A percentile compares a stretch with the other conserved stretches of the same genome.
Evolutionary conservation across 2,329 filamentous ascomycete genomes (phyloP).

Genomic region (Arthroderma uncinatum): DNA sequence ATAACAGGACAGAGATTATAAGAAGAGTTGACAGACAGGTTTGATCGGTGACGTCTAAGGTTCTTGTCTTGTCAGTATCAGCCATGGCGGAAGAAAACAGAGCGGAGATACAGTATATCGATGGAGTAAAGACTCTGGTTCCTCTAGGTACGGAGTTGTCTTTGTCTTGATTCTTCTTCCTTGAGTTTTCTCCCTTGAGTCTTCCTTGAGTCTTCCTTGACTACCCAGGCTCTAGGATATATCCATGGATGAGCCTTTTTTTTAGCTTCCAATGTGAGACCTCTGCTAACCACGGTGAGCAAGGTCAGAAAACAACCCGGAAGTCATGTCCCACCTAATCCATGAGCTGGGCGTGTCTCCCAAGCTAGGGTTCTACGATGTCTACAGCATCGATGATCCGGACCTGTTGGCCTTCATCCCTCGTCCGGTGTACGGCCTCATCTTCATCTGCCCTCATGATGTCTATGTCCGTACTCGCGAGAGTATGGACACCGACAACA

Average conservation of each 20-base stretch:
- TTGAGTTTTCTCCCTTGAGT: too few species aligned
- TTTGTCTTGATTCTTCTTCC: not conserved
- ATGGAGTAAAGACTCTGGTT: constrained; percentile 26
- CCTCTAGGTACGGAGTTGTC: constrained; percentile 21
- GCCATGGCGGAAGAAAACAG: constrained; percentile 7
- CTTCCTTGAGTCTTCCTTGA: not conserved
- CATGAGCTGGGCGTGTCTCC: constrained; percentile 39
- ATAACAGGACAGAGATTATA: not conserved
- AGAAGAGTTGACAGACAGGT: too few species aligned
- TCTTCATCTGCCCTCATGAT: constrained; percentile 39
- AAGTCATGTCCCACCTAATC: constrained; percentile 42
- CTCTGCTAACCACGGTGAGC: constrained; percentile 12
- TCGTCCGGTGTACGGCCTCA: constrained; percentile 42
- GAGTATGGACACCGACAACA: constrained; percentile 30
- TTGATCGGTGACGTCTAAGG: too few species aligned
- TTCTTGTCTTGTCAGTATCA: not conserved
- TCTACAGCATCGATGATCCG: constrained; percentile 43
- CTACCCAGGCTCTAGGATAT: not conserved
- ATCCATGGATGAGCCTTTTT: not conserved
- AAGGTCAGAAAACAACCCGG: constrained; percentile 44
- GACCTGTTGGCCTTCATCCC: constrained; percentile 41
- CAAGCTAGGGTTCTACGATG: constrained; percentile 42
- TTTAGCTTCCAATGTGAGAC: not conserved
- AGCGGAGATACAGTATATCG: constrained; percentile 15
- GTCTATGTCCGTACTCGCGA: constrained; percentile 34